phyloP scores from a whole-genome alignment of 306 rosid species.

The Medicago ruthenica region DNA sequence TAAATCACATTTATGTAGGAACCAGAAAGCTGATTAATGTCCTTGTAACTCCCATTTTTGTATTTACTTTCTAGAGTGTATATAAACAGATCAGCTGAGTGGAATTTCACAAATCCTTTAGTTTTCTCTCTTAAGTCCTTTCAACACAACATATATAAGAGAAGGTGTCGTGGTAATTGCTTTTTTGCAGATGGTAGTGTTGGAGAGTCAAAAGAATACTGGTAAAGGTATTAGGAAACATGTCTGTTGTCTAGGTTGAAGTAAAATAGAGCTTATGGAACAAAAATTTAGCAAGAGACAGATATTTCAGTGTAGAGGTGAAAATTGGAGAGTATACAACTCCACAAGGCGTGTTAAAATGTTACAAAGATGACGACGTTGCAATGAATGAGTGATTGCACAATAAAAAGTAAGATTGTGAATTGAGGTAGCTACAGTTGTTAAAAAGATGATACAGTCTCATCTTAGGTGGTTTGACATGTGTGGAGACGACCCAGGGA shows the following conservation, averaged over 20 bases:
- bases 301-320: background rate
- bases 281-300: background rate
- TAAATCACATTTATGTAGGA: no score
- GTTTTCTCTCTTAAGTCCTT: no score
- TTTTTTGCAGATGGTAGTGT: background rate
- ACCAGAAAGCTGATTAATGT: no score
- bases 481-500: background rate
- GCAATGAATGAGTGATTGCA: background rate
- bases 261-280: background rate
- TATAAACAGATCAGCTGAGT: no score
- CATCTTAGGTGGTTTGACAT: conserved; percentile 1
- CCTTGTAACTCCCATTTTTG: no score
- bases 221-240: background rate
- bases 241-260: background rate
- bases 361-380: background rate
- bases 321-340: conserved; percentile 3
- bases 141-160: background rate
- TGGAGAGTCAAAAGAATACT: background rate
- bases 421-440: background rate
- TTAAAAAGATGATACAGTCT: background rate
- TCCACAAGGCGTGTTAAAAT: background rate
- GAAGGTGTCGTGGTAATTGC: background rate
- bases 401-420: conserved; percentile 6
- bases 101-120: no score
- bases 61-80: no score